These are phyloP conservation scores for Suillus clintonianus DNA, from an alignment of 768 basidiomycete genomes.

Conservation along the genomic window DNA sequence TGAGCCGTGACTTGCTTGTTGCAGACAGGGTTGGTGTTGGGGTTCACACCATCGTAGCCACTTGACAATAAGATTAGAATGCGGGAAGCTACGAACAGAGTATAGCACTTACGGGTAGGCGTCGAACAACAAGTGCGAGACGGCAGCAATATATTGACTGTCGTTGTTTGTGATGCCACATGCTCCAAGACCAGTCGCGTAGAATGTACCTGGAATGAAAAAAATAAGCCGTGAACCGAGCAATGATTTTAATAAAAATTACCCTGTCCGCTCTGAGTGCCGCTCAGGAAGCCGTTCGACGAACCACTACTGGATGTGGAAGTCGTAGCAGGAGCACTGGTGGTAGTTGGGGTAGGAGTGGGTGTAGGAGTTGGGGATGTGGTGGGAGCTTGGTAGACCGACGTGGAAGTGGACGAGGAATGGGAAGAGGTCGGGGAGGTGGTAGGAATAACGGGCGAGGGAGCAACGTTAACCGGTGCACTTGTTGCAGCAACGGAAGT, in stretches of 20 bases:
- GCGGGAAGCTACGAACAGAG: neutral
- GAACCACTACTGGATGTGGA: constrained; percentile 6
- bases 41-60: constrained; percentile 57
- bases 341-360: neutral
- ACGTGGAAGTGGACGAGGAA: neutral
- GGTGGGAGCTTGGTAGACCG: constrained; percentile 1
- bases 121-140: constrained; percentile 36
- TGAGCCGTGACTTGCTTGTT: constrained; percentile 40
- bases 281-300: constrained; percentile 40
- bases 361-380: neutral
- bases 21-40: constrained; percentile 79
- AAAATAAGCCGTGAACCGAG: neutral
- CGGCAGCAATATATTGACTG: constrained; percentile 36
- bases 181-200: constrained; percentile 38
- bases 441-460: constrained; percentile 2
- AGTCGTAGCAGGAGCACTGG: constrained; percentile 18
- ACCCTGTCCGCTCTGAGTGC: constrained; percentile 54
- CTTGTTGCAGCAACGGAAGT: neutral
- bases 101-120: constrained; percentile 31
- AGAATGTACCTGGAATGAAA: constrained; percentile 33
- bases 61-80: constrained; percentile 33
- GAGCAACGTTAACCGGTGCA: constrained; percentile 25
- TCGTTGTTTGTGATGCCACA: constrained; percentile 39
- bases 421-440: neutral
- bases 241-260: neutral